Evolutionary conservation across 1,139 yeast genomes (phyloP), one percentile per base, ranked within the genome.

Genomic region (Yamadazyma songkhlaensis): DNA sequence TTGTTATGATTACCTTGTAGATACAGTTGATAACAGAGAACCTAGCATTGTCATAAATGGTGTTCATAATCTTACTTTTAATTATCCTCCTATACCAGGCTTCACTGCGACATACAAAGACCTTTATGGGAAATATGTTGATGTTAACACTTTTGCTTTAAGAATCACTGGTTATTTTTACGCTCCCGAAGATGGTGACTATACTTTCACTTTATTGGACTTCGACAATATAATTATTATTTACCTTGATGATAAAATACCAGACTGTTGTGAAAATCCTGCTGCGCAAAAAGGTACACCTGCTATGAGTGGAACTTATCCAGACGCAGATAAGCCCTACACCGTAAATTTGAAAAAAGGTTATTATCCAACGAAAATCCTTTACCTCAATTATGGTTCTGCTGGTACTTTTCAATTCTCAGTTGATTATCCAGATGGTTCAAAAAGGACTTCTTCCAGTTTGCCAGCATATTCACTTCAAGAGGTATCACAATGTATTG

Each of bases 91-190:
- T 23, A 23, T 23, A 9, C 25, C 25, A 23, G 25, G 8, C 25
- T 9, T 23, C 10, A 8, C 8, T 8, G 25, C 9, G 9, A 10
- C 10, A 23, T 28, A 28, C 31, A n/a, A 15, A 7, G 20, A 12
- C n/a, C 17, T 14, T 6, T 28, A 28, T 28, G 31, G 31, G 17
- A 7, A 12, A 7, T n/a, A 7, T 11, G 13, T 12, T 9, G 7
- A 9, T 12, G n/a, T 14, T 6, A 28, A 11, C 21, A 4, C 20
- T 23, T 15, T 30, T 26, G 31, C 32, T 14, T 17, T 33, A 17
- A 33, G 26, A 33, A 11, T 33, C 4, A 10, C 32, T 11, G 36
- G 36, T 11, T 33, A 28, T 20, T 33, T 27, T 28, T 13, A 25
- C 7, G 28, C 36, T 27, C 20, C 13, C 13, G 6, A 10, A 17